Evolutionary conservation across 768 basidiomycete species (phyloP).

Genomic region (Leucocoprinus leucothites): DNA sequence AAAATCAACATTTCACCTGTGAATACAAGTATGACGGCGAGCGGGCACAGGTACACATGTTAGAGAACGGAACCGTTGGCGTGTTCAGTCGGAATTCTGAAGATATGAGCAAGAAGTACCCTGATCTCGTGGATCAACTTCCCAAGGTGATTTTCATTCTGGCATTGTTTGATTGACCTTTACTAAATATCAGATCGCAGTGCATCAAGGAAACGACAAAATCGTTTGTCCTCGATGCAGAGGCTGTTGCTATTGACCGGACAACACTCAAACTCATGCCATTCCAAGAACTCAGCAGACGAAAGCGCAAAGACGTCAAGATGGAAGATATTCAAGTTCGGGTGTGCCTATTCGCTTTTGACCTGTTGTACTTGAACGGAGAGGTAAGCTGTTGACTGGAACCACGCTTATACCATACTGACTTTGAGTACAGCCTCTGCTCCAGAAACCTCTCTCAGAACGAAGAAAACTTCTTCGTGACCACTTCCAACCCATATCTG

Average conservation of each 20-base stretch:
- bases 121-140: constrained; percentile 93
- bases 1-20: constrained; percentile 93
- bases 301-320: constrained; percentile 97
- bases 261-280: constrained; percentile 85
- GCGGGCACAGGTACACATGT: constrained; percentile 90
- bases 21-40: constrained; percentile 99
- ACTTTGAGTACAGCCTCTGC: constrained; percentile 57
- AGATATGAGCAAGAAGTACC: constrained; percentile 99
- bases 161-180: background rate
- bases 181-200: constrained; percentile 34
- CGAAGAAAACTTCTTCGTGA: constrained; percentile 74
- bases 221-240: constrained; percentile 94
- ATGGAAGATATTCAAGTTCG: constrained; percentile 96
- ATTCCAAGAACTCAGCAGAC: constrained; percentile 93
- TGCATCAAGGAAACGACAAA: constrained; percentile 80
- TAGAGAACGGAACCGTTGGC: constrained; percentile 78
- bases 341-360: constrained; percentile 96
- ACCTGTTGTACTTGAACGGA: constrained; percentile 94
- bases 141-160: constrained; percentile 59
- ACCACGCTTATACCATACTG: background rate
- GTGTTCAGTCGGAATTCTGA: constrained; percentile 98
- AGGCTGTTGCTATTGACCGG: constrained; percentile 94
- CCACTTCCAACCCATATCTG: constrained; percentile 78
- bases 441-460: constrained; percentile 71
- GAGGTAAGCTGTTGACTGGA: constrained; percentile 50